Percentiles rank a stretch among this genome's conserved stretches.
Conservation (phyloP, 2,329 filamentous ascomycete species). For the Hirsutella rhossiliensis region DNA sequence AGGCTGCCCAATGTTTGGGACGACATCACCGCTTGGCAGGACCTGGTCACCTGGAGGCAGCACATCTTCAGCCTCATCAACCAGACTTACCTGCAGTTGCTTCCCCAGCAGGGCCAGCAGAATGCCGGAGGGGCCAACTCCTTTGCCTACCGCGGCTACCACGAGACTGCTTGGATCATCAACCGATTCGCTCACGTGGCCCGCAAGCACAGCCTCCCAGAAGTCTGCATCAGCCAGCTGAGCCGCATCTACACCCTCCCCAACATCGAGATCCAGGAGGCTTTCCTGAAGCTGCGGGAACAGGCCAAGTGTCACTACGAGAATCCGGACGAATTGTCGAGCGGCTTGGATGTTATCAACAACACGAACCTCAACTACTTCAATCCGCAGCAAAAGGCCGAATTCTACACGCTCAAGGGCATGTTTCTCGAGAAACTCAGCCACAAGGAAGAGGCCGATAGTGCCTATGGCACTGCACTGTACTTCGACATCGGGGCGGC, state of each 20-base stretch:
- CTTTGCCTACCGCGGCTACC: constrained; percentile 92
- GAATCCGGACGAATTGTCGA: constrained; percentile 83
- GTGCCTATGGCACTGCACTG: constrained; percentile 86
- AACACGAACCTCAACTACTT: constrained; percentile 99
- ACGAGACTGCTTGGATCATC: constrained; percentile 99
- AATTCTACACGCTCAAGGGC: constrained; percentile 97
- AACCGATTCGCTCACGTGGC: constrained; percentile 97
- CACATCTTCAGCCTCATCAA: constrained; percentile 99
- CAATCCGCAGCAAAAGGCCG: constrained; percentile 87
- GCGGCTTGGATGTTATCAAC: constrained; percentile 94
- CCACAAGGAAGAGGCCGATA: constrained; percentile 82
- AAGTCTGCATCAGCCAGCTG: constrained; percentile 94
- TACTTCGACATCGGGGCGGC: constrained; percentile 93
- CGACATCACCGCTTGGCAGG: constrained; percentile 98
- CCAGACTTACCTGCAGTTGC: constrained; percentile 73
- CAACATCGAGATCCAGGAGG: constrained; percentile 99
- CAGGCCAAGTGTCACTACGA: constrained; percentile 99
- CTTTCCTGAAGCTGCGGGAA: constrained; percentile 95
- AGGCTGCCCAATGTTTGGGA: constrained; percentile 96
- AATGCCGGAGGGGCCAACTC: constrained; percentile 75
- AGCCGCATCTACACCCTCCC: constrained; percentile 97
- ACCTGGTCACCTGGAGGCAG: constrained; percentile 98
- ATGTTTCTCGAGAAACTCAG: constrained; percentile 97
- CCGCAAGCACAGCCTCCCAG: constrained; percentile 88
- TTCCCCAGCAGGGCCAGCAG: constrained; percentile 62